Conservation (phyloP, 768 basidiomycete genomes). For the Lactifluus rugatus region DNA sequence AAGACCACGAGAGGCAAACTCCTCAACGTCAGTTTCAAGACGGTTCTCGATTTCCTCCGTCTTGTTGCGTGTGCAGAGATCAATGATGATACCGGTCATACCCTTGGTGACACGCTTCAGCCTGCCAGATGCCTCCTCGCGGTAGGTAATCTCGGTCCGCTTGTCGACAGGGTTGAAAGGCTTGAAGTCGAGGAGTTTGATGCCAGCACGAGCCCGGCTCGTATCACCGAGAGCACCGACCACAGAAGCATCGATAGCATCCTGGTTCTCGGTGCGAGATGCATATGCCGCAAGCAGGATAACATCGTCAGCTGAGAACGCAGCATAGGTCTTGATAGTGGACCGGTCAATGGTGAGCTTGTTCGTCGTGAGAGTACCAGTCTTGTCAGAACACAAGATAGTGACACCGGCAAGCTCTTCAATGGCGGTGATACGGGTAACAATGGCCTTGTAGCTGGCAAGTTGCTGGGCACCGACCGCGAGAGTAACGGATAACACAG, state of each 20-base stretch:
- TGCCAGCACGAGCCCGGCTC: constrained; percentile 72
- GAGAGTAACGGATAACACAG: constrained; percentile 94
- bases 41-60: constrained; percentile 83
- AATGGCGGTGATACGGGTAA: constrained; percentile 98
- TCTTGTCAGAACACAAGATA: constrained; percentile 98
- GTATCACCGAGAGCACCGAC: constrained; percentile 69
- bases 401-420: constrained; percentile 98
- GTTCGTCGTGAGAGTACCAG: constrained; percentile 96
- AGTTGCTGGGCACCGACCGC: constrained; percentile 98
- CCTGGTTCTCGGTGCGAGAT: constrained; percentile 98
- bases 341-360: constrained; percentile 95
- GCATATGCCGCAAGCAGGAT: constrained; percentile 92
- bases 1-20: constrained; percentile 91
- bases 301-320: constrained; percentile 82
- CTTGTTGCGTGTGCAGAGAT: constrained; percentile 96
- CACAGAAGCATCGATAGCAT: constrained; percentile 89
- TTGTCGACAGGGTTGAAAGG: constrained; percentile 99
- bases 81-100: constrained; percentile 98
- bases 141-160: constrained; percentile 98
- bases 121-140: constrained; percentile 87
- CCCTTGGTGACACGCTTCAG: constrained; percentile 99
- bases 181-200: constrained; percentile 97
- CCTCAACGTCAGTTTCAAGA: constrained; percentile 92
- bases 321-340: constrained; percentile 85
- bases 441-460: constrained; percentile 98